These are phyloP conservation scores for Aphanomyces invadans DNA, from an alignment of 352 stramenopile species.

Conservation along the genomic window DNA sequence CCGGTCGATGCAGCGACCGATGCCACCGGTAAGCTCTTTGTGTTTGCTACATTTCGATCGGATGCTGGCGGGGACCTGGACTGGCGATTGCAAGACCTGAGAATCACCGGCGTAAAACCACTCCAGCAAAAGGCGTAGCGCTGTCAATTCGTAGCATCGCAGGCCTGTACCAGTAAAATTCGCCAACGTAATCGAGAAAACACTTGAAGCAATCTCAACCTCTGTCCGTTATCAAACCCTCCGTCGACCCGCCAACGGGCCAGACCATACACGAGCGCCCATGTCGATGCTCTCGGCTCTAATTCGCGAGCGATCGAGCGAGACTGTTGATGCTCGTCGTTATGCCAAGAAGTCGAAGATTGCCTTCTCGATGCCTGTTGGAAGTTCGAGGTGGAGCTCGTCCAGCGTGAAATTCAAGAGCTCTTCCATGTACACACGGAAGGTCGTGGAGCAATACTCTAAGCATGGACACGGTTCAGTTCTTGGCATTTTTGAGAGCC, in stretches of 20 bases:
- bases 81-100: neutral
- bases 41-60: neutral
- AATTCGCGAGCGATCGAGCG: too few relatives aligned
- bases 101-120: neutral
- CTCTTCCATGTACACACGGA: neutral
- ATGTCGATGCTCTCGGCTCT: too few relatives aligned
- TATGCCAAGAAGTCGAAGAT: slow-evolving; percentile 15
- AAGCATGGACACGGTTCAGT: neutral
- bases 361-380: neutral
- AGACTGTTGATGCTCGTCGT: too few relatives aligned
- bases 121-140: neutral
- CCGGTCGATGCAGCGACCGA: neutral
- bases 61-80: neutral
- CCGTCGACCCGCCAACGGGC: too few relatives aligned
- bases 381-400: neutral
- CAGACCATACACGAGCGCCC: too few relatives aligned
- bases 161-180: neutral
- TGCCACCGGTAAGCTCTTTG: neutral
- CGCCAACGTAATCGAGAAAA: too few relatives aligned
- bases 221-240: too few relatives aligned
- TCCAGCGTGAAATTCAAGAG: neutral
- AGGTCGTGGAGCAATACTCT: neutral
- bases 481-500: too few relatives aligned
- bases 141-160: neutral
- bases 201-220: too few relatives aligned